Evolutionary conservation across 768 basidiomycete genomes (phyloP), one percentile per base, ranked within the genome.

Genomic region (Mycena vitilis): DNA sequence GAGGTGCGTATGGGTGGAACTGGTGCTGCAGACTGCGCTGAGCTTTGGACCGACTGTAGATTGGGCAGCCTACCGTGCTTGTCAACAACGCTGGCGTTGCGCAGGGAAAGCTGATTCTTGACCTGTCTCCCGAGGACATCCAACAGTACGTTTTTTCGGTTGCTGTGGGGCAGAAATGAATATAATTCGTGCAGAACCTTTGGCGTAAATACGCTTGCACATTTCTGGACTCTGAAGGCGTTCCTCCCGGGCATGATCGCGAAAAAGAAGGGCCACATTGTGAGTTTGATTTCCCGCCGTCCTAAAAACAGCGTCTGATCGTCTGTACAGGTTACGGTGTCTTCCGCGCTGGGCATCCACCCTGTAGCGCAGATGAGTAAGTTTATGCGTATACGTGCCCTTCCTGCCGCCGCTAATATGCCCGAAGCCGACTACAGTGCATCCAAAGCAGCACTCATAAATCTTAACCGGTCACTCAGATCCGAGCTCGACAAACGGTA

Each of bases 51-150:
- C 25, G 34, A 12, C 5, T 15, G 38, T 73, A 96, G 94, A 84
- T 97, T 60, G 96, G 95, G 4, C 86, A 93, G 66, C 94, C 94
- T 0, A 98, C 98, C 0, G 86, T 98, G 45, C 81, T 99, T 25
- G 84, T 99, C 73, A 99, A 98, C 81, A 98, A 97, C 75, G 98
- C 97, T 0, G 98, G 96, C 22, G 90, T 98, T 65, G 94, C 93
- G 30, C 94, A 96, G 79, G 95, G 96, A 30, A 96, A 96, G 73
- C 80, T 90, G 2, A 81, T 99, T 38, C 80, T 96, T 15, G 96
- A 98, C 74, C 82, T 98, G 65, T 82, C 79, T 2, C 86, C 92
- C 6, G 85, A 88, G 60, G 97, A 99, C 74, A 79, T 99, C 52
- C 81, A 88, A 71, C 91, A 95, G 97, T 98, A 67, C 38, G 77